These are phyloP conservation scores for Phoenix roebelenii DNA, from an alignment of 176 grass and related monocot genomes.

Conservation along the genomic window DNA sequence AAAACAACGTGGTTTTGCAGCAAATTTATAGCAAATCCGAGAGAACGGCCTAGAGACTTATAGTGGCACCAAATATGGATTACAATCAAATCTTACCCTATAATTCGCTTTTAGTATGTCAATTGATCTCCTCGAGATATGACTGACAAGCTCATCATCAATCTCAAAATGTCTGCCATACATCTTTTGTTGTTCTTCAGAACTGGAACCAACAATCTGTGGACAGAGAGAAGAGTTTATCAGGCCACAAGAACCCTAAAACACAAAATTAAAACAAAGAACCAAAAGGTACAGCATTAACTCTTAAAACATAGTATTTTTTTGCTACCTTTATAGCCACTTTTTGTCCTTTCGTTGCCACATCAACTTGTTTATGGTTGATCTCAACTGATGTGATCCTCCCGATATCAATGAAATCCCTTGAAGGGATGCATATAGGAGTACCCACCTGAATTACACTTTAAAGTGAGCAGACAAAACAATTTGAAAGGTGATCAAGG, in stretches of 20 bases:
- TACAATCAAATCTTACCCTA: slow-evolving; percentile 38
- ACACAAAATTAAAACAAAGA: too few species aligned
- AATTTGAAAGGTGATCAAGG: too few species aligned
- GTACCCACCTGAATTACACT: slow-evolving; percentile 47
- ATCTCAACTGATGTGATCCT: slow-evolving; percentile 85
- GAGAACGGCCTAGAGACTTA: not conserved
- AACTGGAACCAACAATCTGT: slow-evolving; percentile 56
- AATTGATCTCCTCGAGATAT: slow-evolving; percentile 64
- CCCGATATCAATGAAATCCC: slow-evolving; percentile 72
- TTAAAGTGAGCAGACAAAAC: too few species aligned
- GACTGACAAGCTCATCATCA: slow-evolving; percentile 83
- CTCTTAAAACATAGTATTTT: not conserved
- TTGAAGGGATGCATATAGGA: slow-evolving; percentile 64
- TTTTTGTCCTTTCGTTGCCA: slow-evolving; percentile 78
- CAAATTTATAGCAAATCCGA: not conserved
- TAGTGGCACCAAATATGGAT: not conserved
- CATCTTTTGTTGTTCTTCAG: slow-evolving; percentile 84
- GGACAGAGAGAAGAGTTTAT: not conserved
- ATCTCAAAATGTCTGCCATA: slow-evolving; percentile 76
- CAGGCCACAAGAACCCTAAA: not conserved
- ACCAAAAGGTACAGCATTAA: too few species aligned
- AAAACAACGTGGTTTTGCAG: not conserved
- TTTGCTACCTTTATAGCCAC: slow-evolving; percentile 66
- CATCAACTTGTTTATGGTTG: slow-evolving; percentile 87
- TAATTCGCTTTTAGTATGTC: slow-evolving; percentile 79